Conservation (phyloP, 768 basidiomycete genomes). For the Megacollybia marginata region DNA sequence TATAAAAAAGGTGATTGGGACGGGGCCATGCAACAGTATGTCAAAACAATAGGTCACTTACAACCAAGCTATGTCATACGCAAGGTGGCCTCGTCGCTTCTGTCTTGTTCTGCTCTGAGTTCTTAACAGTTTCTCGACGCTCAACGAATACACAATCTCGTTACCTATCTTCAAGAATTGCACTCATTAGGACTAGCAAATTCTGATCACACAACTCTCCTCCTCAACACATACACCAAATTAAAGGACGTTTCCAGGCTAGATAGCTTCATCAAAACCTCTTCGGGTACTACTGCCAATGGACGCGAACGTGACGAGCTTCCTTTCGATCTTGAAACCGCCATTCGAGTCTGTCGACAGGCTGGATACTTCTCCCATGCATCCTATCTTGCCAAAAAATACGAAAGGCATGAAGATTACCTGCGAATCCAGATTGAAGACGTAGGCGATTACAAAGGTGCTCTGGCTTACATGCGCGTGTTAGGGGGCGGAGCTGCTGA, state of each 20-base stretch:
- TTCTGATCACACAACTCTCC: slow-evolving; percentile 91
- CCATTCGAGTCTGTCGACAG: slow-evolving; percentile 93
- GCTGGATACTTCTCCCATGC: slow-evolving; percentile 96
- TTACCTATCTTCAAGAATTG: slow-evolving; percentile 91
- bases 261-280: slow-evolving; percentile 88
- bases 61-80: slow-evolving; percentile 96
- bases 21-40: slow-evolving; percentile 85
- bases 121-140: slow-evolving; percentile 82
- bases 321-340: slow-evolving; percentile 95
- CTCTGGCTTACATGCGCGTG: slow-evolving; percentile 69
- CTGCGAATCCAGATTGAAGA: slow-evolving; percentile 93
- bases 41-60: slow-evolving; percentile 82
- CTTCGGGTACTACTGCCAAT: slow-evolving; percentile 38
- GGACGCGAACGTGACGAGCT: slow-evolving; percentile 55
- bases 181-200: slow-evolving; percentile 88
- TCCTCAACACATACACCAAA: slow-evolving; percentile 97
- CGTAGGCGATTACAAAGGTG: slow-evolving; percentile 73
- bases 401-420: slow-evolving; percentile 88
- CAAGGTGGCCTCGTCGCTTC: slow-evolving; percentile 48
- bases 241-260: slow-evolving; percentile 85
- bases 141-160: slow-evolving; percentile 91
- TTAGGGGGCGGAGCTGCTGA: slow-evolving; percentile 79
- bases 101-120: neutral
- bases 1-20: slow-evolving; percentile 91
- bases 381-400: slow-evolving; percentile 86